Percentiles rank a stretch among this genome's conserved stretches.
phyloP scores from a whole-genome alignment of 495 filamentous ascomycete species.

The Penicillium nucicola region DNA sequence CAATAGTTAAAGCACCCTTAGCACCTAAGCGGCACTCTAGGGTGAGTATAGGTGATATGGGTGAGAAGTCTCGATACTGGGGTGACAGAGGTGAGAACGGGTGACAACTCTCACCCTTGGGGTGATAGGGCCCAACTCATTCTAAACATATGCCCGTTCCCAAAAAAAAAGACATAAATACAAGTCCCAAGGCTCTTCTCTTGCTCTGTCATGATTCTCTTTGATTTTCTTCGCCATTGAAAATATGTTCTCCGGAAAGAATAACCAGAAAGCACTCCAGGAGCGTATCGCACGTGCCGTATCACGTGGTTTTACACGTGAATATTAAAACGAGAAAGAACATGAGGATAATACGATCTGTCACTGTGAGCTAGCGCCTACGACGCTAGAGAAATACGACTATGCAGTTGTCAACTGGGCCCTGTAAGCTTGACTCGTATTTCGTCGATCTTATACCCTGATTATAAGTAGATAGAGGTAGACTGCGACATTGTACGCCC shows the following conservation, averaged over 20 bases:
- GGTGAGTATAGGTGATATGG: conserved; percentile 12
- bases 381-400: conserved; percentile 19
- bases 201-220: neutral
- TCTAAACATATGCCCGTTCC: no score
- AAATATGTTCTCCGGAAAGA: conserved; percentile 2
- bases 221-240: neutral
- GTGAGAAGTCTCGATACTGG: conserved; percentile 4
- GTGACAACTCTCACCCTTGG: no score
- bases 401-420: conserved; percentile 5
- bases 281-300: conserved; percentile 11
- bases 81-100: conserved; percentile 8
- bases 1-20: conserved; percentile 11
- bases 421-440: conserved; percentile 16
- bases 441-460: no score
- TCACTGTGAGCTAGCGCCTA: conserved; percentile 12
- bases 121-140: no score
- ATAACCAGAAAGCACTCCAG: conserved; percentile 6
- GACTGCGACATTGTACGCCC: no score
- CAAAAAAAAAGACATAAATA: no score
- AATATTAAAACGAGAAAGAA: conserved; percentile 17
- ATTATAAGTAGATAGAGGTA: no score
- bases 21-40: neutral
- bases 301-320: conserved; percentile 19
- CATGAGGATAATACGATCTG: conserved; percentile 10
- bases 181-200: neutral